Base-by-base conservation (phyloP, 2,329 filamentous ascomycete species). In the Sporothrix humicola region DNA sequence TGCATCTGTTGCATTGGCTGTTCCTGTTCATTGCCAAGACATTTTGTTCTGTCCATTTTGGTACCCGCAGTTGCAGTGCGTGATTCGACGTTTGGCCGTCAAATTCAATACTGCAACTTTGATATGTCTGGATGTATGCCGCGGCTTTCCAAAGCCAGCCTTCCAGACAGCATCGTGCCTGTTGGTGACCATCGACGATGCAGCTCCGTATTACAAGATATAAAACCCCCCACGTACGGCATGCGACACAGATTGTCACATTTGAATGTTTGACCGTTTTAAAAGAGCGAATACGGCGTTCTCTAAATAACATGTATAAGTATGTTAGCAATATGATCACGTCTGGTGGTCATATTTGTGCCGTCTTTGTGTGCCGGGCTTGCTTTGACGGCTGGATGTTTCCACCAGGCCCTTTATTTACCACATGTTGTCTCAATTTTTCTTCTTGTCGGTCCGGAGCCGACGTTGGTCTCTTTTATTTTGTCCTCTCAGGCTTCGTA, bases 171-270 rank as follows among this genome's bases (percentile, higher is more conserved):
- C 56, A n/a, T 59, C 56, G 12, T 23, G 26, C 17, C 26, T 17
- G 31, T 59, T n/a, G 26, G 13, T 37, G 12, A 26, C 17, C 12
- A 37, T 31, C 31, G 31, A 37, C 31, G 4, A 37, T 3, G 31
- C 31, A 2, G 31, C 26, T 59, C 13, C 12, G 12, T 17, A n/a
- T 56, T 56, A 56, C 52, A 56, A 56, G 52, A 56, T 56, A 26
- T 26, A 26, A 56, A 59, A n/a, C 56, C 56, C 56, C 31, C 56
- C 56, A 59, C 56, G 56, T 37, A 59, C 26, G 26, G 31, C 31
- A 59, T 37, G 26, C 56, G 17, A 15, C 31, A 37, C 31, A 37
- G 31, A 37, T 37, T 37, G 31, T 37, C 31, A 37, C 4, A 37
- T 37, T 37, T 37, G 31, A 37, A 37, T 3, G 31, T 37, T 37